These are phyloP conservation scores for Populus tremula DNA, from an alignment of 345 rosid genomes.

Conservation along the genomic window DNA sequence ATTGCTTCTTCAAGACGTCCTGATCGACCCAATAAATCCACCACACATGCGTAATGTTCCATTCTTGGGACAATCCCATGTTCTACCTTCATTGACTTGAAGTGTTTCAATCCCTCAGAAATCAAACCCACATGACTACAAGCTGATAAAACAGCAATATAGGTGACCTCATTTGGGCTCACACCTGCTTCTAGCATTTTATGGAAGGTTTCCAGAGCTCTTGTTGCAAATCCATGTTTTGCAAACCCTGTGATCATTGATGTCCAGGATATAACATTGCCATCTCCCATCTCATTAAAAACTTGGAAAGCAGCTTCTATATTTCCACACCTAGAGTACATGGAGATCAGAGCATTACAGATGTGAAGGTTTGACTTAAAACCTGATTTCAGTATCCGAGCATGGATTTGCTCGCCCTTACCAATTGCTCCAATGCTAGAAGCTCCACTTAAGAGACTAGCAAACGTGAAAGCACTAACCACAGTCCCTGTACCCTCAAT, in stretches of 20 bases:
- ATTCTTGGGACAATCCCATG: conserved; percentile 58
- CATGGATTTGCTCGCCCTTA: conserved; percentile 72
- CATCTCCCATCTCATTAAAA: conserved; percentile 45
- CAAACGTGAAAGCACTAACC: conserved; percentile 54
- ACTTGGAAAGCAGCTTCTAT: conserved; percentile 55
- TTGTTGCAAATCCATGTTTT: conserved; percentile 59
- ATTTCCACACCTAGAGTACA: conserved; percentile 73
- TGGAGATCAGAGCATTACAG: conserved; percentile 62
- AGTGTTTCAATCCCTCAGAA: conserved; percentile 60
- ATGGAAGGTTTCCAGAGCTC: conserved; percentile 56
- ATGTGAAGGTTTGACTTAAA: conserved; percentile 35
- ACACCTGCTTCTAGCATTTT: conserved; percentile 45
- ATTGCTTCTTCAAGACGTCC: conserved; percentile 55
- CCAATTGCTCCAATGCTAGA: conserved; percentile 55
- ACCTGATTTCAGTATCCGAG: conserved; percentile 51
- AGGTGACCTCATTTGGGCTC: conserved; percentile 62
- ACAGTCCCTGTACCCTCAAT: conserved; percentile 37
- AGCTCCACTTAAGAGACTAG: conserved; percentile 67
- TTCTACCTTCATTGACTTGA: conserved; percentile 52
- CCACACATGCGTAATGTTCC: conserved; percentile 85
- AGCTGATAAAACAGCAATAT: conserved; percentile 60
- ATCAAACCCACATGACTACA: conserved; percentile 78
- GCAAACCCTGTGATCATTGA: conserved; percentile 75
- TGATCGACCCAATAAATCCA: conserved; percentile 64
- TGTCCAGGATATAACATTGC: conserved; percentile 68